phyloP scores from a whole-genome alignment of 2,329 filamentous ascomycete species.

The Sporothrix phasma region DNA sequence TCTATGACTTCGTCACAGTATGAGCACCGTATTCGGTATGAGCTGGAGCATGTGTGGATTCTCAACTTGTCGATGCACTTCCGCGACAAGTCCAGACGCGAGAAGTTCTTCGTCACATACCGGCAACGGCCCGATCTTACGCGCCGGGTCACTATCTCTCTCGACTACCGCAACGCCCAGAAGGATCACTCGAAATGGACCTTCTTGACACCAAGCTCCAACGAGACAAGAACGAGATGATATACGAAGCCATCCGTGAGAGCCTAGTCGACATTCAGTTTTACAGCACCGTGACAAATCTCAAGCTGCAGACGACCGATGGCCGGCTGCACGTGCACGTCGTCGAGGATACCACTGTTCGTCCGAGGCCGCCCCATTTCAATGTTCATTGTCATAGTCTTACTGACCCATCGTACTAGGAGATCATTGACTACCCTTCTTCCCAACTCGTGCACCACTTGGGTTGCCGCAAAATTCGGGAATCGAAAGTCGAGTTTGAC shows the following conservation, averaged over 20 bases:
- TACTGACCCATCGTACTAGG: constrained; percentile 32
- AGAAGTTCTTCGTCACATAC: constrained; percentile 97
- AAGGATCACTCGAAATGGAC: constrained; percentile 77
- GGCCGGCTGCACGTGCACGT: constrained; percentile 90
- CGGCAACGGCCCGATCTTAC: constrained; percentile 69
- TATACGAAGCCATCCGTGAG: constrained; percentile 90
- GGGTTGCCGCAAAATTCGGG: constrained; percentile 51
- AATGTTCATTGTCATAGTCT: not conserved
- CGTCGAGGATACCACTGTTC: constrained; percentile 80
- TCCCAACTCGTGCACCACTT: constrained; percentile 66
- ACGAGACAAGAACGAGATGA: constrained; percentile 81
- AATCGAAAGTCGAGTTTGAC: constrained; percentile 72
- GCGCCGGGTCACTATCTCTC: constrained; percentile 83
- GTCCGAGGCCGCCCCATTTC: constrained; percentile 23
- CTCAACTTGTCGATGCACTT: constrained; percentile 98
- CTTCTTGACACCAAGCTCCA: constrained; percentile 70
- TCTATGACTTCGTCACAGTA: constrained; percentile 46
- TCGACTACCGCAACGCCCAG: constrained; percentile 80
- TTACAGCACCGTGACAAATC: constrained; percentile 89
- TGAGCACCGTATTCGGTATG: constrained; percentile 59
- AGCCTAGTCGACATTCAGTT: constrained; percentile 91
- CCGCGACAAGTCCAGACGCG: constrained; percentile 78
- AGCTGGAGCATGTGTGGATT: constrained; percentile 86
- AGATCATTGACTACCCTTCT: constrained; percentile 81
- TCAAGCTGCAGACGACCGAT: constrained; percentile 83